Evolutionary conservation across 805 yeast species (phyloP).

Genomic region (Yarrowia divulgata): DNA sequence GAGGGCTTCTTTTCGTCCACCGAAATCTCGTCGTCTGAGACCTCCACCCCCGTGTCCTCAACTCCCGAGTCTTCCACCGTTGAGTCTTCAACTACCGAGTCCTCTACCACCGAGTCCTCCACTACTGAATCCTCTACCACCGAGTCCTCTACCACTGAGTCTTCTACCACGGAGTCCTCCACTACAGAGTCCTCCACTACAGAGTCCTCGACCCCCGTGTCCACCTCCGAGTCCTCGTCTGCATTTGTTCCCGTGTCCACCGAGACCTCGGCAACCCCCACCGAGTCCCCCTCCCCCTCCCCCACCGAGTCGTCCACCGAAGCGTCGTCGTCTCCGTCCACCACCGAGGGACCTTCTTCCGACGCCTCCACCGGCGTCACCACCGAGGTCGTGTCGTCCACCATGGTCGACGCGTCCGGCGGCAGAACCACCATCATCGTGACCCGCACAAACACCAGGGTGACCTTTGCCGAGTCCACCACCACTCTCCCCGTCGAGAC

Average conservation of each 20-base stretch:
- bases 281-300: constrained; percentile 9
- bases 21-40: neutral
- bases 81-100: neutral
- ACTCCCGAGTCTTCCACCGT: neutral
- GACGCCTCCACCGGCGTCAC: neutral
- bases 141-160: neutral
- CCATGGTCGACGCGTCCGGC: constrained; percentile 15
- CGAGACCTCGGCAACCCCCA: neutral
- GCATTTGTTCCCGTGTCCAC: constrained; percentile 18
- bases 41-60: neutral
- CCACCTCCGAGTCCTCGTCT: constrained; percentile 1
- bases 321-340: constrained; percentile 9
- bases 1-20: neutral
- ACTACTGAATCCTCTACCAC: neutral
- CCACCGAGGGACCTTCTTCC: constrained; percentile 9
- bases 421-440: constrained; percentile 31
- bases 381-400: constrained; percentile 4
- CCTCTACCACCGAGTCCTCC: neutral
- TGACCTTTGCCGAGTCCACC: constrained; percentile 17
- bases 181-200: constrained; percentile 1
- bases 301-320: neutral
- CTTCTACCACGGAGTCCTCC: neutral
- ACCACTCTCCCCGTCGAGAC: constrained; percentile 10
- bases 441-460: constrained; percentile 24
- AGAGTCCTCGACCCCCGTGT: neutral